A percentile compares a stretch with the other conserved stretches of the same genome.
Evolutionary conservation across 2,329 filamentous ascomycete species (phyloP).

Genomic region (Fusarium sp.): DNA sequence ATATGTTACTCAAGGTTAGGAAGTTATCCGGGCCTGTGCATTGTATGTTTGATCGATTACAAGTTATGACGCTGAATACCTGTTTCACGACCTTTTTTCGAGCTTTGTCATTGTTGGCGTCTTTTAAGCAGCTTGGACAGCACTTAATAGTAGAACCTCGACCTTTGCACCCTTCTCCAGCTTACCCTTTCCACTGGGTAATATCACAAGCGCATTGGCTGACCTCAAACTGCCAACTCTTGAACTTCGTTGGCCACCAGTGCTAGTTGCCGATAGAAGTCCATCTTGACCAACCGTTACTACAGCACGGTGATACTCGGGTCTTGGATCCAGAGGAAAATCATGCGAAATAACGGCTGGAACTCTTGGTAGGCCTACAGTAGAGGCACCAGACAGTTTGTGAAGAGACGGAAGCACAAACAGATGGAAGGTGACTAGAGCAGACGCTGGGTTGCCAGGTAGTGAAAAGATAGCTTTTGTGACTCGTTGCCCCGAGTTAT

Average conservation of each 20-base stretch:
- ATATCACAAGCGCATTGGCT: constrained; percentile 86
- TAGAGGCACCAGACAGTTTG: constrained; percentile 75
- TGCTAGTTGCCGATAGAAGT: constrained; percentile 78
- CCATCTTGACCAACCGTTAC: constrained; percentile 77
- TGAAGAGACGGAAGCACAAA: constrained; percentile 93
- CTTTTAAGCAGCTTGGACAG: constrained; percentile 48
- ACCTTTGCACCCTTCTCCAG: constrained; percentile 77
- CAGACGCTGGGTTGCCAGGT: constrained; percentile 93
- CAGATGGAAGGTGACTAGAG: constrained; percentile 91
- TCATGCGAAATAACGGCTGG: constrained; percentile 79
- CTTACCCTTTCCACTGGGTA: constrained; percentile 74
- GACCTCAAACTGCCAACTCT: constrained; percentile 88
- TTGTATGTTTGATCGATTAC: constrained; percentile 39
- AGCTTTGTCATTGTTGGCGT: background rate
- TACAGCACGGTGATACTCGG: constrained; percentile 91
- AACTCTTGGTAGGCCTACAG: constrained; percentile 77
- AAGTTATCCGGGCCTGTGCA: constrained; percentile 28
- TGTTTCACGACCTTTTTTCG: background rate
- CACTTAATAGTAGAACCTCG: constrained; percentile 83
- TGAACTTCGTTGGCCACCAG: constrained; percentile 90
- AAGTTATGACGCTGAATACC: constrained; percentile 29
- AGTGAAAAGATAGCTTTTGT: constrained; percentile 86
- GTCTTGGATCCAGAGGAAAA: constrained; percentile 79
- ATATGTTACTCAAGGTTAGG: constrained; percentile 45
- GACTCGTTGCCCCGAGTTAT: constrained; percentile 67